phyloP scores from a whole-genome alignment of 257 asterid species.

The Gentiana macrophylla region DNA sequence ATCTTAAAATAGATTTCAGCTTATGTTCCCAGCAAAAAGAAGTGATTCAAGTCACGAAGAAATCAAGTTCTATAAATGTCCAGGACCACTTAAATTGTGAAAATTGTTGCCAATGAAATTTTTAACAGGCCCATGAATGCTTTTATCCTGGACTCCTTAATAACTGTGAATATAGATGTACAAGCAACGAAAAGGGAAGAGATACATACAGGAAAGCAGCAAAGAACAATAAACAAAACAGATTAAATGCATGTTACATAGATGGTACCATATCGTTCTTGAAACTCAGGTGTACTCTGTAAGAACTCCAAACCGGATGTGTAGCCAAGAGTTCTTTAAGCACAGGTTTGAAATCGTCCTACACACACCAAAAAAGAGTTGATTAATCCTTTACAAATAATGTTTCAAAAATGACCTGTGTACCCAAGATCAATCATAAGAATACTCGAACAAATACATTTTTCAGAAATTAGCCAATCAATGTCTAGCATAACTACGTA shows the following conservation, averaged over 20 bases:
- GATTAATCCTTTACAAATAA: constrained; percentile 1
- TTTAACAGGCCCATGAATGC: too few species aligned
- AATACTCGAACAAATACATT: not conserved
- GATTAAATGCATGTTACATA: constrained; percentile 4
- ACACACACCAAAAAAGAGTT: not conserved
- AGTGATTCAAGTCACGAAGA: too few species aligned
- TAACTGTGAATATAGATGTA: too few species aligned
- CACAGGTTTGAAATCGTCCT: constrained; percentile 94
- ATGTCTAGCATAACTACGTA: not conserved
- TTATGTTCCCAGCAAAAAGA: too few species aligned
- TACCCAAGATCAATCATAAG: not conserved
- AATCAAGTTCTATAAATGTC: too few species aligned
- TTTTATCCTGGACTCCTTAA: too few species aligned
- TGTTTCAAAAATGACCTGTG: not conserved
- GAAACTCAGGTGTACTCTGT: constrained; percentile 98
- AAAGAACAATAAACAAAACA: not conserved
- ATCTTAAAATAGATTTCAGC: too few species aligned
- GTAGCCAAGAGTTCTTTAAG: constrained; percentile 93
- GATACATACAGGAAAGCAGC: not conserved
- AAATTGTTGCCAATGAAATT: too few species aligned
- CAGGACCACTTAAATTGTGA: too few species aligned
- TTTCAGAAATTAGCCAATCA: not conserved
- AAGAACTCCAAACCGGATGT: constrained; percentile 97
- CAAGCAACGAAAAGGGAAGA: not conserved
- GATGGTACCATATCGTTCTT: constrained; percentile 92